Conservation (phyloP, 169 alveolate genomes). For the Perkinsus chesapeaki region DNA sequence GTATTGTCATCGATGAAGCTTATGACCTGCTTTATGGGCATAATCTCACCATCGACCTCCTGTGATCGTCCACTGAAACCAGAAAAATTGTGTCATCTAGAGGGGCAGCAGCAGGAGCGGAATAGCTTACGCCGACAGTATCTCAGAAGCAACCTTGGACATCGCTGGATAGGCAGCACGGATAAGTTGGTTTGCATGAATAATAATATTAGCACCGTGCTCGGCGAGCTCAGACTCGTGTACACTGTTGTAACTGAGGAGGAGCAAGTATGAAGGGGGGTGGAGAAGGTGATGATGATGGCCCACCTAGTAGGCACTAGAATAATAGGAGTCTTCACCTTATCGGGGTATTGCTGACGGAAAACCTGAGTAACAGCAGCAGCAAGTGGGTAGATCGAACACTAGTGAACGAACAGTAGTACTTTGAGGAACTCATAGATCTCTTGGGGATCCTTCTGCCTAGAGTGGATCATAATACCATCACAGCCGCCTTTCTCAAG, state of each 20-base stretch:
- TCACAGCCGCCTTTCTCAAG: constrained; percentile 55
- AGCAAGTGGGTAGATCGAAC: no score
- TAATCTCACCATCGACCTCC: background rate
- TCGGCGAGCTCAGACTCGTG: constrained; percentile 5
- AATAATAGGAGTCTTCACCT: background rate
- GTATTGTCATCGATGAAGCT: background rate
- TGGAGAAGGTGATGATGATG: background rate
- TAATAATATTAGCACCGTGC: background rate
- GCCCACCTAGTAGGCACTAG: constrained; percentile 1
- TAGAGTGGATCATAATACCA: constrained; percentile 56
- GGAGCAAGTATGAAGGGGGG: background rate
- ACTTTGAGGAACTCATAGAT: constrained; percentile 42
- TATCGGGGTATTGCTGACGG: background rate
- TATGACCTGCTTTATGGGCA: background rate
- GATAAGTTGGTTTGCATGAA: constrained; percentile 9
- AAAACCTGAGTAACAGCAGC: no score
- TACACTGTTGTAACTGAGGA: constrained; percentile 8
- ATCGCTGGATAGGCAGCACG: constrained; percentile 14
- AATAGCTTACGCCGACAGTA: background rate
- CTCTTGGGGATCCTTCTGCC: constrained; percentile 46
- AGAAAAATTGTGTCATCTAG: background rate
- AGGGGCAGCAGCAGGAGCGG: background rate
- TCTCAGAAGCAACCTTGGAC: constrained; percentile 1
- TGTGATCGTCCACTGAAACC: background rate
- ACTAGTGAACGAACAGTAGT: no score